Base-by-base conservation (phyloP, 2,329 filamentous ascomycete species). In the Achaetomium macrosporum region DNA sequence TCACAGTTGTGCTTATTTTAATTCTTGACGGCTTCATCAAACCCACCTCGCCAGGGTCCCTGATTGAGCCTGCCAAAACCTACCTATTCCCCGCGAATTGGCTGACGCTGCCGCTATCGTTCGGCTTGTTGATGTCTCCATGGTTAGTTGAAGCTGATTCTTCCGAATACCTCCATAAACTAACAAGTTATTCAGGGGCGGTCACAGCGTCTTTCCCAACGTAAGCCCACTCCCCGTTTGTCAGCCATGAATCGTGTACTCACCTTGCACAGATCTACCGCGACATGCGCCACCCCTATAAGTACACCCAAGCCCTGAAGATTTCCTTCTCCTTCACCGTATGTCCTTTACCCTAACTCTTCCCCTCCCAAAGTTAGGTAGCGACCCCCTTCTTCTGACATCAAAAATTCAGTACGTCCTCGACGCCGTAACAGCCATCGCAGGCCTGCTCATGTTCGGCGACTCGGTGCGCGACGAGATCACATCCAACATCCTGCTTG, bases 381-480 rank as follows among this genome's bases (percentile, higher is more conserved):
- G 15, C 12, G 4, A 25, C 20, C 40, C 4, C 42, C n/a, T 15
- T 7, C 29, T 2, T 9, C 42, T 35, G 9, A 25, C 44, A 36
- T 25, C 13, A 35, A 11, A 16, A 43, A 9, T 12, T 25, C 42
- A 87, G 82, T 92, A 89, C 67, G 65, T 88, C 17, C 78, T 97
- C 12, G 92, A 97, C 67, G 77, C 85, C 25, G 79, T 83, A 42
- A 90, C 95, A 66, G 91, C 90, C 25, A 79, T 93, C 42, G 81
- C 88, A 11, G 92, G 93, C 37, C 80, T 93, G 53, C 77, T 96
- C 59, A 97, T 99, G 92, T 99, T 96, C 68, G 92, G 92, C 56
- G 88, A 95, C 61, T 78, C 74, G n/a, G 88, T 96, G 50, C 80
- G 79, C 52, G 91, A 96, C 58, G 90, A 95, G 68, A 85, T 97